A percentile compares a stretch with the other conserved stretches of the same genome.
These are phyloP conservation scores for Pleurotus giganteus DNA, from an alignment of 768 basidiomycete species.

Conservation along the genomic window DNA sequence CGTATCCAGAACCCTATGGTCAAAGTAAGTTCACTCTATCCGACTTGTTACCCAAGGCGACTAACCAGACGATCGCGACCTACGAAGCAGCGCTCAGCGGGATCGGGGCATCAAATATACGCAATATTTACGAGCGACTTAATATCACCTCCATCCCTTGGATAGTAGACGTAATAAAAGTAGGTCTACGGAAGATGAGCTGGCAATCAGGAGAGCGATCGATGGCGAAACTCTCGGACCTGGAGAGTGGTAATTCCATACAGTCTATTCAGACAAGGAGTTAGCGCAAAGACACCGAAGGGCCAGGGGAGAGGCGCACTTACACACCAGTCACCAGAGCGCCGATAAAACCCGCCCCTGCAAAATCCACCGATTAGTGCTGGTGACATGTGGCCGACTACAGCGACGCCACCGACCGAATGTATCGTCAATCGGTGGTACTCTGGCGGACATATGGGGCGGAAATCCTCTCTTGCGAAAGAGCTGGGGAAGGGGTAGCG, in stretches of 20 bases:
- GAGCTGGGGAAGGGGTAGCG: background rate
- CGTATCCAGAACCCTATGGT: slow-evolving; percentile 10
- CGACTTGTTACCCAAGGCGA: background rate
- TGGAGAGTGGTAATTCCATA: slow-evolving; percentile 23
- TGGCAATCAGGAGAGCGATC: background rate
- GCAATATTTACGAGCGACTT: slow-evolving; percentile 14
- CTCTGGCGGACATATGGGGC: background rate
- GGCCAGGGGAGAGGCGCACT: background rate
- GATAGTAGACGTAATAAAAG: slow-evolving; percentile 21
- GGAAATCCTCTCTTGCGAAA: background rate
- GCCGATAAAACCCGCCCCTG: slow-evolving; percentile 21
- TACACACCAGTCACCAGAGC: slow-evolving; percentile 17
- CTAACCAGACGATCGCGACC: slow-evolving; percentile 8
- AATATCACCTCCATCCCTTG: slow-evolving; percentile 12
- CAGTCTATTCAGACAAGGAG: slow-evolving; percentile 10
- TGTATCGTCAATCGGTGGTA: slow-evolving; percentile 9
- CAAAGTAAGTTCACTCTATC: background rate
- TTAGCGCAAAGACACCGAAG: background rate
- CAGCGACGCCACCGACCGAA: slow-evolving; percentile 11
- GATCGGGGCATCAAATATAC: background rate
- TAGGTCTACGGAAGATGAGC: slow-evolving; percentile 16
- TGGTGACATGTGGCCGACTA: background rate
- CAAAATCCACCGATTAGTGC: background rate
- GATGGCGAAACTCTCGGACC: slow-evolving; percentile 3
- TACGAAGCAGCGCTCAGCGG: background rate